Conservation (phyloP, 2,329 filamentous ascomycete species). For the Hirsutella minnesotensis region DNA sequence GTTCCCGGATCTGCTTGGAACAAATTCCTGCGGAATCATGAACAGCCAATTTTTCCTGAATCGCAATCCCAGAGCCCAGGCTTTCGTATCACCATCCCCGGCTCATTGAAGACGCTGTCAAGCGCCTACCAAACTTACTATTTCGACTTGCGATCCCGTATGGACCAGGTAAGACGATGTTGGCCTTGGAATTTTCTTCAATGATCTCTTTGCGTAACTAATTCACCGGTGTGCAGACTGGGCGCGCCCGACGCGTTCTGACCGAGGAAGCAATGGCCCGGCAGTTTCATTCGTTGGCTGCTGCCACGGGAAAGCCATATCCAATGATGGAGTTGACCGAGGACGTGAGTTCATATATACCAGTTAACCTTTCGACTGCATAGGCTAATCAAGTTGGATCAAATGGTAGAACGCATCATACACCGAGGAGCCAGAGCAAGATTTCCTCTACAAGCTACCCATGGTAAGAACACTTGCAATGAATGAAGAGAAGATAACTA, state of each 20-base stretch:
- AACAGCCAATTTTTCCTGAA: slow-evolving; percentile 4
- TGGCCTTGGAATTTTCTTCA: neutral
- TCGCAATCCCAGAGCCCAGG: neutral
- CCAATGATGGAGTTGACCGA: slow-evolving; percentile 1
- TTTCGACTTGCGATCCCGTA: neutral
- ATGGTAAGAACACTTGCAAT: slow-evolving; percentile 1
- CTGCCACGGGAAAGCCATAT: slow-evolving; percentile 1
- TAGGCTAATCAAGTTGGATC: neutral
- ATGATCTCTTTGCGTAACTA: neutral
- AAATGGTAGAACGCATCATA: slow-evolving; percentile 2
- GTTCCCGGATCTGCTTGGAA: slow-evolving; percentile 13
- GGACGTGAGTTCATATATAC: slow-evolving; percentile 2
- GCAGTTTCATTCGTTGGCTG: neutral
- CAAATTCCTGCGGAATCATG: slow-evolving; percentile 11
- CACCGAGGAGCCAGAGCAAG: slow-evolving; percentile 2
- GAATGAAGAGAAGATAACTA: neutral
- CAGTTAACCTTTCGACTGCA: too few species aligned
- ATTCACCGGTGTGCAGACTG: neutral
- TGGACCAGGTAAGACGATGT: slow-evolving; percentile 1
- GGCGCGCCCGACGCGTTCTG: neutral
- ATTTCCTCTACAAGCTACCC: slow-evolving; percentile 2
- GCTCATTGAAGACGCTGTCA: neutral
- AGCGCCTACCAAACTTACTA: neutral
- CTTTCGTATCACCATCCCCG: slow-evolving; percentile 2
- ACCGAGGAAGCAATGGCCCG: neutral